A percentile compares a stretch with the other conserved stretches of the same genome.
phyloP scores from a whole-genome alignment of 140 eudicot genomes.

The Oenanthe javanica region DNA sequence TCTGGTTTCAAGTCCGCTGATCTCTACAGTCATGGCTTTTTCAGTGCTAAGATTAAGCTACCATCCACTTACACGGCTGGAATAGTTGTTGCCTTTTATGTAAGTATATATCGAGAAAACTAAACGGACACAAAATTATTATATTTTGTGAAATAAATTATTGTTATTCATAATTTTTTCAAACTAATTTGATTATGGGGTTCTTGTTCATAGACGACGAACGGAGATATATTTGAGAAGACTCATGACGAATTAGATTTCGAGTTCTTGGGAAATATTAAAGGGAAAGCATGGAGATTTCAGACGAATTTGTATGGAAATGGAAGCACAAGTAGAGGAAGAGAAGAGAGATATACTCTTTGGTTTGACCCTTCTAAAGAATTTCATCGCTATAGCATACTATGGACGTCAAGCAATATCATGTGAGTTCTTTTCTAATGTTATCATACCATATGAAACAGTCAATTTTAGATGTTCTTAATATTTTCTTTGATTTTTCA shows the following conservation, averaged over 20 bases:
- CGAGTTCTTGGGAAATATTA: conserved; percentile 75
- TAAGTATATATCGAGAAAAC: conserved; percentile 19
- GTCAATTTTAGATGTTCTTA: neutral
- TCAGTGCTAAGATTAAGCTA: conserved; percentile 78
- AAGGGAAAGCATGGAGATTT: conserved; percentile 71
- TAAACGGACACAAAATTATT: too few species aligned
- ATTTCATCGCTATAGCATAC: conserved; percentile 66
- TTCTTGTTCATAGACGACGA: conserved; percentile 39
- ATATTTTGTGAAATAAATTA: too few species aligned
- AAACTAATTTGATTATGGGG: neutral
- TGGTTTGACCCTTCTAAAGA: conserved; percentile 86
- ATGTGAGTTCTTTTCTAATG: conserved; percentile 33
- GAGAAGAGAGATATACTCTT: conserved; percentile 84
- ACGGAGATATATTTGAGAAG: conserved; percentile 63
- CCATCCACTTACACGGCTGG: conserved; percentile 89
- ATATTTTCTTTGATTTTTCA: neutral
- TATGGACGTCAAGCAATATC: conserved; percentile 63
- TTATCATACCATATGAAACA: neutral
- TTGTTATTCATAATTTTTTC: neutral
- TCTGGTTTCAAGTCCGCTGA: conserved; percentile 75
- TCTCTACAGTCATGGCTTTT: conserved; percentile 66
- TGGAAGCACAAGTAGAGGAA: conserved; percentile 81
- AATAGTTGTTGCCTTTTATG: conserved; percentile 81
- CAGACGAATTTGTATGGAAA: conserved; percentile 90
- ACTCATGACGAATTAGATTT: conserved; percentile 85